Conservation (phyloP, 2,329 filamentous ascomycete species). For the Aspergillus arachidicola region DNA sequence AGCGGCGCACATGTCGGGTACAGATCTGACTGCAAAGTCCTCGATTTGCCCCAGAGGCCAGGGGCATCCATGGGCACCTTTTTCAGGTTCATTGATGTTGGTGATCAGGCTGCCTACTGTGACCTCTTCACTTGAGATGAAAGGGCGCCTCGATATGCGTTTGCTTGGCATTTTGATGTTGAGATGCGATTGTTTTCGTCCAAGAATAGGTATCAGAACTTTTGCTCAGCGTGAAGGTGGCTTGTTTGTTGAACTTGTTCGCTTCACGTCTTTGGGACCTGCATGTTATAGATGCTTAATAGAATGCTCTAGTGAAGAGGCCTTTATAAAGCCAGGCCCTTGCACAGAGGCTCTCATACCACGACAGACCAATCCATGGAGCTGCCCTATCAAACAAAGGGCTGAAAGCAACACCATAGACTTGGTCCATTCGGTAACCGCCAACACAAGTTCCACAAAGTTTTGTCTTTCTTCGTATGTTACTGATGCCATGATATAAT, state of each 20-base stretch:
- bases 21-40: not conserved
- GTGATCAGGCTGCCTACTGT: not conserved
- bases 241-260: not conserved
- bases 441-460: not conserved
- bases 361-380: not conserved
- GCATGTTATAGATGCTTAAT: accelerated
- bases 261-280: not conserved
- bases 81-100: not conserved
- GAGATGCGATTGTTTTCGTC: not conserved
- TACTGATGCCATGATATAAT: not conserved
- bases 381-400: not conserved
- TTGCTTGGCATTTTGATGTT: not conserved
- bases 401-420: not conserved
- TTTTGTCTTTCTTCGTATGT: not conserved
- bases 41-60: not conserved
- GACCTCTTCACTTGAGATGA: not conserved
- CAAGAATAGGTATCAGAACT: not conserved
- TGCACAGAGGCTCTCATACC: not conserved
- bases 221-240: not conserved
- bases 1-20: not conserved
- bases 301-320: not conserved
- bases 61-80: not conserved
- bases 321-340: not conserved
- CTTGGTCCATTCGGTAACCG: not conserved
- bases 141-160: not conserved